Evolutionary conservation across 345 rosid species (phyloP), one percentile per base, ranked within the genome.

Genomic region (Boechera divaricarpa): DNA sequence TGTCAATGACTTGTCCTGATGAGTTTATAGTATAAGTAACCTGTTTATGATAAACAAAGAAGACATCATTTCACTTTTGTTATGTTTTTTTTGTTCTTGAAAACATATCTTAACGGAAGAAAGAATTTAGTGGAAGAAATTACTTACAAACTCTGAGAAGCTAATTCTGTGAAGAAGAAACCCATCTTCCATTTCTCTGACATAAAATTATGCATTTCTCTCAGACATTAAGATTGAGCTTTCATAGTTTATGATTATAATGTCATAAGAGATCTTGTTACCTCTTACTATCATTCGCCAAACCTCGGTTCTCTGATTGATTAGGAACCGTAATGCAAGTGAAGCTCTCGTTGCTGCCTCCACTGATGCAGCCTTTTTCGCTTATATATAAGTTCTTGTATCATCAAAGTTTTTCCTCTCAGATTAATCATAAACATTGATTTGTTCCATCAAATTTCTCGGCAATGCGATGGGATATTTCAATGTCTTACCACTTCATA

Each of bases 101-200:
- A 39, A 51, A 72, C 61, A 36, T 26, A 24, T 49, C 54, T 31
- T 26, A 26, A 31, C 54, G 48, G 38, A 56, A 10, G 44, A 33
- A 64, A 35, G 32, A 38, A 35, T 15, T 13, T 16, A 6, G 29
- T 31, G 2, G 62, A 15, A 9, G 18, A 48, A 70, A 68, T 29
- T 73, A 80, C 95, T 68, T 81, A 87, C 98, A 78, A 92, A 84
- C 73, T 86, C 89, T 26, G 82, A 78, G 32, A 83, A 70, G 80
- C 77, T 71, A 67, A 92, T 86, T 85, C 88, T 83, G 63, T 90
- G 96, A 38, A 92, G 91, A 81, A 92, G 94, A 81, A 90, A 86
- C 45, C 97, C 91, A 80, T 86, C 82, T 18, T 51, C 84, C 75
- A 75, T 73, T 72, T 81, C 86, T 49, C 92, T 89, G 86, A 58